phyloP scores from a whole-genome alignment of 2,329 filamentous ascomycete genomes.

The Aspergillus tubingensis region DNA sequence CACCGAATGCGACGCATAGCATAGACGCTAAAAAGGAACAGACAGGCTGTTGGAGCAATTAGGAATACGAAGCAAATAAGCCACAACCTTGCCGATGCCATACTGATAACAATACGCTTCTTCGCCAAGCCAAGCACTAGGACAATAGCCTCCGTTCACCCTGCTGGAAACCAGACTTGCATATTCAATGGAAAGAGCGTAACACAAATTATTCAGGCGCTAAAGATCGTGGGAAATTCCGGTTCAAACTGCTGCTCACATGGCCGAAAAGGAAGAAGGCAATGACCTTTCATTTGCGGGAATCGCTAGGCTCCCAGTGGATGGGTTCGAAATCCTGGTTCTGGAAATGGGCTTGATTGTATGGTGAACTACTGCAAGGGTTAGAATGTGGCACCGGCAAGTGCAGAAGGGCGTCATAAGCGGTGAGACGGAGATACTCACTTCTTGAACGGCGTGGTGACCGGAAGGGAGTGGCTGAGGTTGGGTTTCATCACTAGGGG shows the following conservation, averaged over 20 bases:
- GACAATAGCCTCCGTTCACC: slow-evolving; percentile 5
- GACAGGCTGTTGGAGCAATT: not conserved
- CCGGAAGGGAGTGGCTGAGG: slow-evolving; percentile 42
- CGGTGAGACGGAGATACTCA: slow-evolving; percentile 22
- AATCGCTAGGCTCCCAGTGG: slow-evolving; percentile 47
- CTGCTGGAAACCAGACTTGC: slow-evolving; percentile 5
- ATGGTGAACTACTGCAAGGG: slow-evolving; percentile 38
- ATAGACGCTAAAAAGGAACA: slow-evolving; percentile 20
- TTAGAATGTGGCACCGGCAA: slow-evolving; percentile 3
- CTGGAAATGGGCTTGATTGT: slow-evolving; percentile 50
- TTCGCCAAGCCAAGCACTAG: not conserved
- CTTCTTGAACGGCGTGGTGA: slow-evolving; percentile 47
- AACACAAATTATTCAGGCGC: slow-evolving; percentile 3
- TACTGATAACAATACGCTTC: slow-evolving; percentile 2
- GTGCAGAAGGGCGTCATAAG: not conserved
- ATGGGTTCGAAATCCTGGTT: slow-evolving; percentile 50
- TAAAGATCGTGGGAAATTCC: slow-evolving; percentile 1
- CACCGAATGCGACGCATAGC: slow-evolving; percentile 24
- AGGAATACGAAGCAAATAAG: slow-evolving; percentile 9
- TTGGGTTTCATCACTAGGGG: slow-evolving; percentile 45
- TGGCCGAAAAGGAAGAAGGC: not conserved
- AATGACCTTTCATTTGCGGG: slow-evolving; percentile 27
- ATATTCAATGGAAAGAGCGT: slow-evolving; percentile 4
- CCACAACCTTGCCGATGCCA: slow-evolving; percentile 1
- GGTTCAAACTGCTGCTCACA: not conserved